Percentiles rank a stretch among this genome's conserved stretches.
Evolutionary conservation across 306 rosid genomes (phyloP).

Genomic region (Trifolium pratense): DNA sequence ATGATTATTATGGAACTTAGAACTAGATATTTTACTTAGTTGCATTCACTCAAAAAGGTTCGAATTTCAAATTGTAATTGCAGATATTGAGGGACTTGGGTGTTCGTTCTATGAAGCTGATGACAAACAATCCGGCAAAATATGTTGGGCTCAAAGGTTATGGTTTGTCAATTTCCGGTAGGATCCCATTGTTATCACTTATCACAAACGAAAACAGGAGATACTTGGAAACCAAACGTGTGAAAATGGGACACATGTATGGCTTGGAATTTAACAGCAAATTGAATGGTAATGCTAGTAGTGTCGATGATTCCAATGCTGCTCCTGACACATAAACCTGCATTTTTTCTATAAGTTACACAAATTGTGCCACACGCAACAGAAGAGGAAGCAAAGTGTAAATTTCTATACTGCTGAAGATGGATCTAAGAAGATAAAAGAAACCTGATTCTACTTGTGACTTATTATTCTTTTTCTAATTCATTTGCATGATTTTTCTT

Average conservation of each 20-base stretch:
- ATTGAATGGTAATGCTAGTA: conserved; percentile 46
- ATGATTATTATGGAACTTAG: conserved; percentile 13
- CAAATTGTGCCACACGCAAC: conserved; percentile 10
- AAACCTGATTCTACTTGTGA: conserved; percentile 16
- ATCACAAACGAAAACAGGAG: conserved; percentile 73
- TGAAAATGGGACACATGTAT: conserved; percentile 79
- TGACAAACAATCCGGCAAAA: conserved; percentile 92
- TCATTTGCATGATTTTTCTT: conserved; percentile 41
- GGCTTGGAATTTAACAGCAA: conserved; percentile 47
- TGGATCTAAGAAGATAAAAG: background rate
- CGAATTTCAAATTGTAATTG: conserved; percentile 34
- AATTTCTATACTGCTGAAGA: conserved; percentile 14
- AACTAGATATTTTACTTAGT: conserved; percentile 16
- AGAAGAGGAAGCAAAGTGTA: conserved; percentile 26
- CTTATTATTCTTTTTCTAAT: conserved; percentile 28
- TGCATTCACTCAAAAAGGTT: conserved; percentile 11
- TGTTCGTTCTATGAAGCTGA: conserved; percentile 80
- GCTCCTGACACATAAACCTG: conserved; percentile 43
- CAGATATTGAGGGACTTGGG: conserved; percentile 86
- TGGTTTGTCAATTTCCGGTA: conserved; percentile 75
- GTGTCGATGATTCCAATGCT: conserved; percentile 47
- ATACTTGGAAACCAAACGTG: conserved; percentile 79
- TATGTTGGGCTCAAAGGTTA: conserved; percentile 83
- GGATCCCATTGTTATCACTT: conserved; percentile 74
- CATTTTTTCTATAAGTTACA: background rate